Evolutionary conservation across 257 asterid species (phyloP).

Genomic region (Scutellaria galericulata): DNA sequence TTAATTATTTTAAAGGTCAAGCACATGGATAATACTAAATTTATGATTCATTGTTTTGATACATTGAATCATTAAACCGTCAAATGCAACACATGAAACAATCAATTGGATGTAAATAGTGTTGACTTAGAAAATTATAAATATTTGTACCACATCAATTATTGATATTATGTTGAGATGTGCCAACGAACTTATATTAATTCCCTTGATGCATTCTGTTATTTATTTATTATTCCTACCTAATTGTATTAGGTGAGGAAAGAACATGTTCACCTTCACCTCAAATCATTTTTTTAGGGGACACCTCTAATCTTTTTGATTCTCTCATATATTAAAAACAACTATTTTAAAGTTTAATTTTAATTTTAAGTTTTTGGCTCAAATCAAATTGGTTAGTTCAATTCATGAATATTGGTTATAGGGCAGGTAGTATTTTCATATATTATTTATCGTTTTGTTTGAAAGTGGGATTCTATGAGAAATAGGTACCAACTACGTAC

Average conservation of each 20-base stretch:
- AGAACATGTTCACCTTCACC: neutral
- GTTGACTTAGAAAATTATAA: neutral
- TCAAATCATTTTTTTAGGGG: too few species aligned
- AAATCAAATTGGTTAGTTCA: too few species aligned
- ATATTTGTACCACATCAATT: neutral
- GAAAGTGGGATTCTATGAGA: too few species aligned
- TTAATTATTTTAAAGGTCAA: neutral
- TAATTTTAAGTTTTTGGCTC: too few species aligned
- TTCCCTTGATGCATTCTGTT: neutral
- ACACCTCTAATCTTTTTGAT: neutral
- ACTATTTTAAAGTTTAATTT: too few species aligned
- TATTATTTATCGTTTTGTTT: too few species aligned
- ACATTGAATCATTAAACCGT: neutral
- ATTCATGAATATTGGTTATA: too few species aligned
- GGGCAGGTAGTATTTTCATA: too few species aligned
- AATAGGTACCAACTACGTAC: too few species aligned
- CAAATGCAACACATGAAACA: neutral
- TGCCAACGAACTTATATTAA: neutral
- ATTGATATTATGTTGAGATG: conserved; percentile 29
- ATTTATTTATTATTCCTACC: neutral
- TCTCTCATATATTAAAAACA: neutral
- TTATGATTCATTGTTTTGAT: neutral
- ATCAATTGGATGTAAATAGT: conserved; percentile 1
- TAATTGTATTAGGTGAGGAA: neutral
- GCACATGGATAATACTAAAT: neutral